Evolutionary conservation across 805 yeast genomes (phyloP).

Genomic region (Lipomyces anomalus): DNA sequence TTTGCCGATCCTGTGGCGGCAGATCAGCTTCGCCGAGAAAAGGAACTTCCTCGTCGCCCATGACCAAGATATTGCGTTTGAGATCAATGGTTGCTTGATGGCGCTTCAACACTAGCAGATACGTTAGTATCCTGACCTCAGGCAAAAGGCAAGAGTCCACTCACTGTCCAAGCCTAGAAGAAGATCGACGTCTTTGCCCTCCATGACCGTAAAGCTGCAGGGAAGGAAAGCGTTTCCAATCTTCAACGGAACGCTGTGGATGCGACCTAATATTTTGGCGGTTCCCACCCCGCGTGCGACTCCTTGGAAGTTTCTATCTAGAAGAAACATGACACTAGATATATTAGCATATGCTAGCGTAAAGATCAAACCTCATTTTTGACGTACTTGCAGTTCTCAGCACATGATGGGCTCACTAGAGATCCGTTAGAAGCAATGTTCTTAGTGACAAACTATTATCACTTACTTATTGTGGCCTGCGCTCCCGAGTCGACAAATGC

Average conservation of each 20-base stretch:
- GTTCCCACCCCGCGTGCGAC: conserved; percentile 89
- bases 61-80: conserved; percentile 52
- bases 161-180: conserved; percentile 71
- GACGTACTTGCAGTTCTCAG: conserved; percentile 56
- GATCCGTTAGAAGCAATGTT: too few species aligned
- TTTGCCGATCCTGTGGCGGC: conserved; percentile 38
- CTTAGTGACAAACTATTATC: not conserved
- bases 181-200: conserved; percentile 51
- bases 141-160: not conserved
- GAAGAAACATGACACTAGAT: conserved; percentile 48
- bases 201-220: conserved; percentile 66
- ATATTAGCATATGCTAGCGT: not conserved
- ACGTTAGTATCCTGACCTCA: not conserved
- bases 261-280: conserved; percentile 68
- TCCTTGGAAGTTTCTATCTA: conserved; percentile 76
- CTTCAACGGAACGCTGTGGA: conserved; percentile 82
- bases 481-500: conserved; percentile 98
- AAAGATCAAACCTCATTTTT: not conserved
- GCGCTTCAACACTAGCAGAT: conserved; percentile 59
- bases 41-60: conserved; percentile 67
- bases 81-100: conserved; percentile 81
- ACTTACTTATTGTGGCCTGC: conserved; percentile 59
- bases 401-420: conserved; percentile 66
- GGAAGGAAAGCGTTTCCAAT: conserved; percentile 63
- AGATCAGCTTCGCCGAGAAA: conserved; percentile 72